Conservation (phyloP, 2,329 filamentous ascomycete species). For the Ceratocystis harringtonii region DNA sequence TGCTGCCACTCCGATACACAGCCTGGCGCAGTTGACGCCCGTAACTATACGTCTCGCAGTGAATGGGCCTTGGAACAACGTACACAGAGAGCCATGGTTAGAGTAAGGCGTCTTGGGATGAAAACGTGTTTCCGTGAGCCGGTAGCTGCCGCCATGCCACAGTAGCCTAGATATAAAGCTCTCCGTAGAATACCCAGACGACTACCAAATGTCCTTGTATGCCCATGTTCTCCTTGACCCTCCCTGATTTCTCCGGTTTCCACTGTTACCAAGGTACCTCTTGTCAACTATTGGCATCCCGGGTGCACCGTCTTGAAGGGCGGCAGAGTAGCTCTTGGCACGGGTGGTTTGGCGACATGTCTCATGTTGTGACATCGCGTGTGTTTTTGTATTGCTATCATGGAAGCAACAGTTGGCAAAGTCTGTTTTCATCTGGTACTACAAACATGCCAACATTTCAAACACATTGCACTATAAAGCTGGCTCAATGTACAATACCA, state of each 20-base stretch:
- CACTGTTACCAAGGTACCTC: neutral
- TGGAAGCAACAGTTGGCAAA: neutral
- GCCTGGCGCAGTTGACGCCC: neutral
- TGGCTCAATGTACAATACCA: neutral
- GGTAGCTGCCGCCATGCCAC: too few relatives aligned
- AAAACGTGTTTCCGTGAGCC: neutral
- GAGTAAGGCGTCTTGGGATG: neutral
- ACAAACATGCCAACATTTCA: neutral
- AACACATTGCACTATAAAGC: neutral
- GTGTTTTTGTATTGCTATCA: neutral
- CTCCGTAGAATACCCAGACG: too few relatives aligned
- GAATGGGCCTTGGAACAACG: neutral
- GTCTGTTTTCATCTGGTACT: neutral
- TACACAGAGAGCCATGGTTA: neutral
- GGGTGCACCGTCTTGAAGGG: too few relatives aligned
- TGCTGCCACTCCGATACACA: neutral
- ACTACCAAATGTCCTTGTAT: too few relatives aligned
- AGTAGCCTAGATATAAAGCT: too few relatives aligned
- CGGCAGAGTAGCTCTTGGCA: neutral
- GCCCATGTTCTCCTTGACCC: neutral
- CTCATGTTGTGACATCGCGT: neutral
- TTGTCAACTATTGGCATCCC: neutral
- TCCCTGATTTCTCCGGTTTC: neutral
- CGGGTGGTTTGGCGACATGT: constrained; percentile 1
- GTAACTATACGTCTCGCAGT: neutral